Evolutionary conservation across 1,284 basidiomycete genomes (phyloP).

Genomic region (Cystobasidium sp.): DNA sequence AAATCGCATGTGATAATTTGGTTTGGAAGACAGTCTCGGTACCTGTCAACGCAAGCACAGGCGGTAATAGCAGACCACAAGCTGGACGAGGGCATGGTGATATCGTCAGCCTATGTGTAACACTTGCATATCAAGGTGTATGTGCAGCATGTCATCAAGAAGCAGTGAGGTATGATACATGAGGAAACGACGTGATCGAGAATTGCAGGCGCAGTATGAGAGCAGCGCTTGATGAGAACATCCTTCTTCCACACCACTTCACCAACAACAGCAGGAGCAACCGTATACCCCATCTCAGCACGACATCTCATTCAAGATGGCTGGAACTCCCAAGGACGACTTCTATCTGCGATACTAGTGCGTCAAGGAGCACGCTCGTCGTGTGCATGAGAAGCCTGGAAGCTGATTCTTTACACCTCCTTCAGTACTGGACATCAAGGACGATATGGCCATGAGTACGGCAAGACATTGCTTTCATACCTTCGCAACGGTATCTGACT

Average conservation of each 20-base stretch:
- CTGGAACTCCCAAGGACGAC: conserved; percentile 44
- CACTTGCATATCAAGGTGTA: no score
- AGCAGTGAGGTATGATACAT: no score
- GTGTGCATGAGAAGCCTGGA: background rate
- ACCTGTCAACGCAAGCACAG: no score
- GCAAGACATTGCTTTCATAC: background rate
- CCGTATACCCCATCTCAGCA: background rate
- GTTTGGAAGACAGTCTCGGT: no score
- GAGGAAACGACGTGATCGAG: background rate
- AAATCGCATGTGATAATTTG: no score
- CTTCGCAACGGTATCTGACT: background rate
- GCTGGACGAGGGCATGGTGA: no score
- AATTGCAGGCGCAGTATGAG: background rate
- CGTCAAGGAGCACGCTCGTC: background rate
- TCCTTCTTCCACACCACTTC: background rate
- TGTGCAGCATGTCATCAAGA: no score
- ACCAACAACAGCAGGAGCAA: background rate
- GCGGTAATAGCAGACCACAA: no score
- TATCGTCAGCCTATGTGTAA: no score
- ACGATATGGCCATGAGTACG: conserved; percentile 84
- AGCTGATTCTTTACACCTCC: background rate
- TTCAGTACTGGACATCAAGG: conserved; percentile 88
- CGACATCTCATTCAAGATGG: conserved; percentile 1
- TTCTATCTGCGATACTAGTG: conserved; percentile 54
- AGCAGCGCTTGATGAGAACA: background rate